These are phyloP conservation scores for Diutina catenulata DNA, from an alignment of 1,139 yeast species.

Conservation along the genomic window DNA sequence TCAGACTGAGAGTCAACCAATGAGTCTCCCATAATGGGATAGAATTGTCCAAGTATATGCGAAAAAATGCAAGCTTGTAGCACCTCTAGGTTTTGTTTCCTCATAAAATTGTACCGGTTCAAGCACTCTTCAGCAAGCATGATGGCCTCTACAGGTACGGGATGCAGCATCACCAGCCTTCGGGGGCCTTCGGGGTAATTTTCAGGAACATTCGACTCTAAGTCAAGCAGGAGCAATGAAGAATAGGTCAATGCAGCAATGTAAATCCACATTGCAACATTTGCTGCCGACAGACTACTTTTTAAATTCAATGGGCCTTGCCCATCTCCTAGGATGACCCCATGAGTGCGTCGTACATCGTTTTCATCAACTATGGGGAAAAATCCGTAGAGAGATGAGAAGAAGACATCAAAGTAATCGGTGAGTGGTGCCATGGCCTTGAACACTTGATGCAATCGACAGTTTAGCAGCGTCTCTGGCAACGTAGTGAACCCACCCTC, in stretches of 20 bases:
- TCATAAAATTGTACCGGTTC: neutral
- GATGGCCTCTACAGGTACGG: neutral
- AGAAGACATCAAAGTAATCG: neutral
- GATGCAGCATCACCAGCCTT: neutral
- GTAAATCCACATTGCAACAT: neutral
- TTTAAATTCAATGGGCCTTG: no score
- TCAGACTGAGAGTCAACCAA: neutral
- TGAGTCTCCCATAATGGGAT: neutral
- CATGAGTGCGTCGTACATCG: no score
- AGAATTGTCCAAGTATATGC: neutral
- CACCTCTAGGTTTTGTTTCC: neutral
- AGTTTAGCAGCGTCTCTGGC: neutral
- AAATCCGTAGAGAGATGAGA: neutral
- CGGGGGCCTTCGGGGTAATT: neutral
- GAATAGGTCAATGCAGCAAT: neutral
- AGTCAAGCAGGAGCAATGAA: neutral
- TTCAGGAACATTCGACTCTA: neutral
- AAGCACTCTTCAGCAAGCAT: neutral
- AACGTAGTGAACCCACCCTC: no score
- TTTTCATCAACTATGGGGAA: constrained; percentile 1
- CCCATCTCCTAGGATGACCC: no score
- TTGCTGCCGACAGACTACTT: no score
- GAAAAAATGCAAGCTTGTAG: neutral
- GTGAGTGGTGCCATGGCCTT: neutral
- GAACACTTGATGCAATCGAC: neutral